Evolutionary conservation across 1,284 basidiomycete genomes (phyloP).

Genomic region (Ceratobasidium sp.): DNA sequence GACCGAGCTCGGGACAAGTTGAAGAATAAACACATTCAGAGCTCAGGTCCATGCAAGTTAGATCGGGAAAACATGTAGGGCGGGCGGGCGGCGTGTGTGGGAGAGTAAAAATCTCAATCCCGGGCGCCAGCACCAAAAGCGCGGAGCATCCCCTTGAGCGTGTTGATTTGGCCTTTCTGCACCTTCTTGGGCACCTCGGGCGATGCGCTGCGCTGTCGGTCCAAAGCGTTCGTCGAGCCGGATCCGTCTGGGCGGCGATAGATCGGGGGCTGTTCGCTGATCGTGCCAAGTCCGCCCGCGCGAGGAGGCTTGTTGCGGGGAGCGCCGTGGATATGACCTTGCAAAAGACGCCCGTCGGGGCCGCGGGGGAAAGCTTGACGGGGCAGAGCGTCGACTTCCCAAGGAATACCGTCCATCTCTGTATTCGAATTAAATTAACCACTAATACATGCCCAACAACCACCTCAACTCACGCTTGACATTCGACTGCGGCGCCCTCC

Average conservation of each 20-base stretch:
- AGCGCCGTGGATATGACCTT: slow-evolving; percentile 69
- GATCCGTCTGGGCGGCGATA: slow-evolving; percentile 53
- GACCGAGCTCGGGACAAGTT: slow-evolving; percentile 43
- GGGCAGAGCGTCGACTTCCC: slow-evolving; percentile 75
- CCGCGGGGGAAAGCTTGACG: slow-evolving; percentile 69
- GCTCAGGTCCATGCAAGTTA: slow-evolving; percentile 42
- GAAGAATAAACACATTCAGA: slow-evolving; percentile 32
- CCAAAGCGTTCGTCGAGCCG: slow-evolving; percentile 31
- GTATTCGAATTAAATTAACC: slow-evolving; percentile 1
- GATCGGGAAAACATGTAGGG: not conserved
- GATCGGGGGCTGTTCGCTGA: slow-evolving; percentile 70
- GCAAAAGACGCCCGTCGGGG: slow-evolving; percentile 55
- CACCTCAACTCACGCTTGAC: slow-evolving; percentile 75
- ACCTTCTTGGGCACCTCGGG: slow-evolving; percentile 73
- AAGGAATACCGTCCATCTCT: slow-evolving; percentile 82
- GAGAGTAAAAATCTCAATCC: slow-evolving; percentile 29
- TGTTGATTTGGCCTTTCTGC: slow-evolving; percentile 85
- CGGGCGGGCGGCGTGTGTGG: not conserved
- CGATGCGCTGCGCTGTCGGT: slow-evolving; percentile 50
- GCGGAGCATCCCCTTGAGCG: slow-evolving; percentile 85
- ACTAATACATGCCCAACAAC: slow-evolving; percentile 22
- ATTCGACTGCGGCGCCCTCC: slow-evolving; percentile 63
- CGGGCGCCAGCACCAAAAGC: slow-evolving; percentile 57
- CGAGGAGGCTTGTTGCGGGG: slow-evolving; percentile 41
- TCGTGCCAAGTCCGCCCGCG: slow-evolving; percentile 68